Evolutionary conservation across 1,139 yeast species (phyloP).

Genomic region (Yamadazyma sp.): DNA sequence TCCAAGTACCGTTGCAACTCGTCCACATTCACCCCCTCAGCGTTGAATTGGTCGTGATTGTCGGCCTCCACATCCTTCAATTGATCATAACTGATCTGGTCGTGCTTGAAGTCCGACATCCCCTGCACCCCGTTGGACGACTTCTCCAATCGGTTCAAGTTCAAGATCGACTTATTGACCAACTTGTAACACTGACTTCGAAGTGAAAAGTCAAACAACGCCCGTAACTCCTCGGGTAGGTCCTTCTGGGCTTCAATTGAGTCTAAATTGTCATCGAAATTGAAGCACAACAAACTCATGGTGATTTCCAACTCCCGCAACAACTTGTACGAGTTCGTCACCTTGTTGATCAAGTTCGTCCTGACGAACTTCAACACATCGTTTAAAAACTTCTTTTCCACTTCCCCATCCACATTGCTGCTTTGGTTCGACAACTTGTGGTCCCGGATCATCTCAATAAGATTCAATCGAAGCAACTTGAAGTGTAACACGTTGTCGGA

Average conservation of each 20-base stretch:
- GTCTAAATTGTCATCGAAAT: conserved; percentile 36
- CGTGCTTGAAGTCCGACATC: conserved; percentile 12
- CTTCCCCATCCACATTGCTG: conserved; percentile 31
- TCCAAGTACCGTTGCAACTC: conserved; percentile 9
- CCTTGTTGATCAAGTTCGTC: conserved; percentile 58
- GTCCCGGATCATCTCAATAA: conserved; percentile 62
- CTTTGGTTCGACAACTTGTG: conserved; percentile 35
- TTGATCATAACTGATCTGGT: conserved; percentile 11
- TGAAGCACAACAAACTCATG: conserved; percentile 66
- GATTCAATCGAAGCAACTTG: conserved; percentile 56
- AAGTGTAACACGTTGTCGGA: conserved; percentile 60
- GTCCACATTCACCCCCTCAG: conserved; percentile 7
- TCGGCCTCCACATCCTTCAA: conserved; percentile 1
- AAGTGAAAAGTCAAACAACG: conserved; percentile 52
- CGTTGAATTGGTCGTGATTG: conserved; percentile 16
- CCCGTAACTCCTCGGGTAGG: conserved; percentile 53
- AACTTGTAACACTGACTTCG: conserved; percentile 59
- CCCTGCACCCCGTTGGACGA: conserved; percentile 12
- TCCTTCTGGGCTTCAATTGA: conserved; percentile 38
- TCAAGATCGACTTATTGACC: conserved; percentile 53
- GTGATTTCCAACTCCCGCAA: conserved; percentile 67
- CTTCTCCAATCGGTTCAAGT: conserved; percentile 20
- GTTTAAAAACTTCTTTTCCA: conserved; percentile 54
- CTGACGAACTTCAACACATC: conserved; percentile 61
- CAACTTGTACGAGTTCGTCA: conserved; percentile 49